Evolutionary conservation across 1,139 yeast species (phyloP), one percentile per base, ranked within the genome.

Genomic region (Chernovozyma sophiae-reginae): DNA sequence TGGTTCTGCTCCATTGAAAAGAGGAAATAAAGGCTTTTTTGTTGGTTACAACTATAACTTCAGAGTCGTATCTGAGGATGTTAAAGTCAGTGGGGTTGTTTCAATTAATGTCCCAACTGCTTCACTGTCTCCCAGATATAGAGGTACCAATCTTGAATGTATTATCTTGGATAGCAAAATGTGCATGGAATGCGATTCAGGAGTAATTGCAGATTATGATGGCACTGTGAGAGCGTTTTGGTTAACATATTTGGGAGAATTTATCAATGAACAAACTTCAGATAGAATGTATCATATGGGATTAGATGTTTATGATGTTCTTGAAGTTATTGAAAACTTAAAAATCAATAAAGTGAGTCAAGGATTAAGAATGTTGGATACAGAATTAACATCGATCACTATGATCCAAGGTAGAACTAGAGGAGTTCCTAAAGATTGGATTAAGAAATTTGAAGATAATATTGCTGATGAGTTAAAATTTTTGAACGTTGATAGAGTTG

Each of bases 341-440:
- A 74, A 77, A 44, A 55, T 62, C 14, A 77, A 78, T 25, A 56
- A 65, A 29, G 61, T 65, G 8, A 87, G 92, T 3, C 63, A 68
- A 29, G 71, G 77, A 7, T 66, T 75, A 35, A 65, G 85, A 43
- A 81, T 86, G 37, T 69, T 90, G 37, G 96, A 87, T 51, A 81
- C 87, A 30, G 96, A 86, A 51, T 81, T 86, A 48, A 73, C 76
- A 23, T 70, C 90, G 0, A 68, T 84, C 35, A 74, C 86, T 1
- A 70, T 87, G 19, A 73, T 81, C 22, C 84, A 81, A 50, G 95
- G 95, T 3, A 78, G 96, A 58, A 76, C 86, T 34, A 73, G 87
- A 52, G 95, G 95, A 13, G 95, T 89, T 16, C 76, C 92, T 1
- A 92, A 85, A 49, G 79, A 78, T 30, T 86, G 96, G 95, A 83